Percentiles rank a stretch among this genome's conserved stretches.
phyloP scores from a whole-genome alignment of 352 stramenopile species.

The Pythium guiyangense region DNA sequence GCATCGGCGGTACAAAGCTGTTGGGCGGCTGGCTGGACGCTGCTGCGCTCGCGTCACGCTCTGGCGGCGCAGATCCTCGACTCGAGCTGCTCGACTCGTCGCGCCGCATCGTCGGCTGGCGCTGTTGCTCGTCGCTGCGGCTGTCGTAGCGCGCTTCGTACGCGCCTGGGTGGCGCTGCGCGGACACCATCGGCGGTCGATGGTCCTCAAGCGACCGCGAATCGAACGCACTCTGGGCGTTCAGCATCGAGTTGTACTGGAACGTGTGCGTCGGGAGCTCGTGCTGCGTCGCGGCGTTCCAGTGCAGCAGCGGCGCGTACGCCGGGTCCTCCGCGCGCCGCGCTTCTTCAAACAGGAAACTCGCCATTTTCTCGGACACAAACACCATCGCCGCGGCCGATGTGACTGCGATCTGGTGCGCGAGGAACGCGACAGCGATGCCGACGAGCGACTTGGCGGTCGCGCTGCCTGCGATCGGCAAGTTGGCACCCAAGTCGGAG shows the following conservation, averaged over 20 bases:
- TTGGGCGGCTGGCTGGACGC: background rate
- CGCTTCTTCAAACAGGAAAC: conserved; percentile 33
- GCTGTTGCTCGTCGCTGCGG: background rate
- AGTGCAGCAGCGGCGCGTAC: conserved; percentile 22
- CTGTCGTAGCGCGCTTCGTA: conserved; percentile 3
- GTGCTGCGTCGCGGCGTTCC: conserved; percentile 11
- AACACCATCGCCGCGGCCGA: conserved; percentile 31
- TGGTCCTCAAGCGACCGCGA: background rate
- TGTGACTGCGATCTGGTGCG: conserved; percentile 51
- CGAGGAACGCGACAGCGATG: conserved; percentile 54
- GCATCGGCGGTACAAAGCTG: background rate
- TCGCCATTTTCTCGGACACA: conserved; percentile 42
- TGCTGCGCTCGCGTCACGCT: background rate
- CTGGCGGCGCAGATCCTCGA: background rate
- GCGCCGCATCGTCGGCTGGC: background rate
- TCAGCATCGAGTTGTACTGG: conserved; percentile 14
- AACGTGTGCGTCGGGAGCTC: conserved; percentile 13
- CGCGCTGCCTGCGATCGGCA: conserved; percentile 9
- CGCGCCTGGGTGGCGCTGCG: conserved; percentile 4
- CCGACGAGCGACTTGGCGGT: conserved; percentile 31
- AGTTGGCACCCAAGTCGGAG: conserved; percentile 1
- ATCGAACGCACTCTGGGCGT: conserved; percentile 10
- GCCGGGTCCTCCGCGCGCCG: conserved; percentile 5
- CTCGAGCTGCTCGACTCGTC: background rate
- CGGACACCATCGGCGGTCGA: background rate